phyloP scores from a whole-genome alignment of 1,139 yeast genomes.

The Geotrichum carabidarum region DNA sequence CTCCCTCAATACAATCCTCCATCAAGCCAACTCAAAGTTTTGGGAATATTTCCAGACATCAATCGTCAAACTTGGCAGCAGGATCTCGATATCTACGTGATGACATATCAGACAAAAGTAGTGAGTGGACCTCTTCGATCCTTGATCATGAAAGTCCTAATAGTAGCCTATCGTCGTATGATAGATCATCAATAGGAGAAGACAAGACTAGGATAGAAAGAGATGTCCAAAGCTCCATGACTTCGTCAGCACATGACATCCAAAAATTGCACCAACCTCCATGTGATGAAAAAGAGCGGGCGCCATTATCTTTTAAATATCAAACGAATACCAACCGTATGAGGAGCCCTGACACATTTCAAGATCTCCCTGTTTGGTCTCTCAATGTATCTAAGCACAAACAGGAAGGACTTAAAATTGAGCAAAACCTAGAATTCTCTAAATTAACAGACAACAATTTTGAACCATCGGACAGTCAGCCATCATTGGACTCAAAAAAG shows the following conservation, averaged over 20 bases:
- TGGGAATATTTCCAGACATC: not conserved
- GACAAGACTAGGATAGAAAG: not conserved
- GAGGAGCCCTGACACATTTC: too few species aligned
- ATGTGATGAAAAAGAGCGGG: not conserved
- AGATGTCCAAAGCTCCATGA: not conserved
- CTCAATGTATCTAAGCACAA: too few species aligned
- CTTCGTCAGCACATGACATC: not conserved
- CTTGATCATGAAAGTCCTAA: constrained; percentile 11
- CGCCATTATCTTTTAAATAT: constrained; percentile 3
- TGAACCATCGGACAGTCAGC: too few species aligned
- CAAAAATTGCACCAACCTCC: constrained; percentile 4
- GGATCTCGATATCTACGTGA: not conserved
- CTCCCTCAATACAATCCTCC: not conserved
- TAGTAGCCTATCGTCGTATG: constrained; percentile 11
- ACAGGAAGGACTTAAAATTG: too few species aligned
- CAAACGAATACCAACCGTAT: not conserved
- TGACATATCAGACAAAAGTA: not conserved
- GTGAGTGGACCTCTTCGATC: constrained; percentile 7
- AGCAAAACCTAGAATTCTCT: too few species aligned
- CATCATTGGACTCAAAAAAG: too few species aligned
- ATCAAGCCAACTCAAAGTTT: not conserved
- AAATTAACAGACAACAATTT: too few species aligned
- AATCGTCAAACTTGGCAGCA: not conserved
- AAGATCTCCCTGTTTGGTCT: too few species aligned
- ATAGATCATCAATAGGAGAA: not conserved